Conservation (phyloP, 768 basidiomycete genomes). For the Roridomyces roridus region DNA sequence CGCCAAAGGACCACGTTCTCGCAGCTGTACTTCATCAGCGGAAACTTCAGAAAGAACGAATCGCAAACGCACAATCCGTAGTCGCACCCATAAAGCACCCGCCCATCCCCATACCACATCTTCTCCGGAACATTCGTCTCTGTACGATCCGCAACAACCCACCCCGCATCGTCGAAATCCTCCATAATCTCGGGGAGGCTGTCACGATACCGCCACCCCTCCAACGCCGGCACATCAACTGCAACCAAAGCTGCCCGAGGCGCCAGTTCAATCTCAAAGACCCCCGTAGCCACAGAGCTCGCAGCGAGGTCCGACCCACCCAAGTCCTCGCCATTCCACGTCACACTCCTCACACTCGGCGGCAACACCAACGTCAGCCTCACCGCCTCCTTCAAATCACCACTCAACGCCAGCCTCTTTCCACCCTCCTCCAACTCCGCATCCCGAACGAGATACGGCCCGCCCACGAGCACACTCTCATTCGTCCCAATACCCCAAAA, state of each 20-base stretch:
- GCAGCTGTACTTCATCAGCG: constrained; percentile 55
- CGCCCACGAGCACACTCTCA: constrained; percentile 65
- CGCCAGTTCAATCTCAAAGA: constrained; percentile 52
- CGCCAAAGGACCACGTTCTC: constrained; percentile 85
- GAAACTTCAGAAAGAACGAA: neutral
- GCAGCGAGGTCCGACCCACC: constrained; percentile 41
- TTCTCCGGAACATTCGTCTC: constrained; percentile 75
- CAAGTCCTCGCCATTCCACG: constrained; percentile 72
- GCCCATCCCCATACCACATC: constrained; percentile 75
- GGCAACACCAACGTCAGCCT: constrained; percentile 73
- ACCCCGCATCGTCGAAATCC: constrained; percentile 64
- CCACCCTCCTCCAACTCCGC: constrained; percentile 49
- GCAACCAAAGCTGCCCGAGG: constrained; percentile 30
- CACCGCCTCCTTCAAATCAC: constrained; percentile 69
- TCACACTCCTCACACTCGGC: constrained; percentile 52
- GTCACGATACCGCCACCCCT: constrained; percentile 74
- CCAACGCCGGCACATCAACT: constrained; percentile 53
- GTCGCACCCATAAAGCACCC: constrained; percentile 85
- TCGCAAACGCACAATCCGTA: constrained; percentile 79
- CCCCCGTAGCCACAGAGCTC: constrained; percentile 34
- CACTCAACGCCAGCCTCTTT: constrained; percentile 62
- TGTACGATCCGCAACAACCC: constrained; percentile 72
- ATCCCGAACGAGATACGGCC: constrained; percentile 67
- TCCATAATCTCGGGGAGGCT: constrained; percentile 72
- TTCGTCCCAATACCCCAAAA: constrained; percentile 84